phyloP scores from a whole-genome alignment of 2,329 filamentous ascomycete genomes.

The Ceratocystiopsis brevicomis region DNA sequence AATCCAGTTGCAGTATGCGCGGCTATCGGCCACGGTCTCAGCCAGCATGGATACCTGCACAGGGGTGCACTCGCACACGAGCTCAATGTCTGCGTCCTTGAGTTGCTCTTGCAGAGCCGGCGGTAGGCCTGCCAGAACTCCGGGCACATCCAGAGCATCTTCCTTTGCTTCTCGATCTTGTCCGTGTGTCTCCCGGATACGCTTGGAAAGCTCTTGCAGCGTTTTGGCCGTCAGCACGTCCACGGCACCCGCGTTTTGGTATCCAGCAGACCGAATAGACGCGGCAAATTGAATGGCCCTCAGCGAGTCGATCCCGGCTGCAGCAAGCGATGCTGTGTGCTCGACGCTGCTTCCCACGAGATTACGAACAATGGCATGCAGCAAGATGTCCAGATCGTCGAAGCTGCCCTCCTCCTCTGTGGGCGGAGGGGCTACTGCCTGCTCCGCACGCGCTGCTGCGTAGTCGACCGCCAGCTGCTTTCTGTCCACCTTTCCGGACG shows the following conservation, averaged over 20 bases:
- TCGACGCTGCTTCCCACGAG: conserved; percentile 13
- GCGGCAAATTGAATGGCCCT: conserved; percentile 37
- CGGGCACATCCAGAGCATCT: too few relatives aligned
- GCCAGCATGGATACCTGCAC: conserved; percentile 65
- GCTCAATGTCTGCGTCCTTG: background rate
- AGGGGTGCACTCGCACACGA: conserved; percentile 38
- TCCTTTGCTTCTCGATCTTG: background rate
- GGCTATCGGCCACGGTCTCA: conserved; percentile 42
- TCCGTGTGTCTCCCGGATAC: too few relatives aligned
- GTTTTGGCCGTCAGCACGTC: conserved; percentile 40
- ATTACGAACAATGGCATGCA: conserved; percentile 16
- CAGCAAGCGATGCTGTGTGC: conserved; percentile 14
- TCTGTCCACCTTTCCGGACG: conserved; percentile 71
- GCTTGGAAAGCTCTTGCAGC: conserved; percentile 12
- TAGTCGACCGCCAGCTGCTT: conserved; percentile 42
- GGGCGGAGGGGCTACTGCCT: conserved; percentile 1
- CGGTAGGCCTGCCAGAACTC: too few relatives aligned
- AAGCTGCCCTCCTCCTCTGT: conserved; percentile 3
- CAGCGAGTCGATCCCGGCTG: conserved; percentile 23
- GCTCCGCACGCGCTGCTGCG: conserved; percentile 1
- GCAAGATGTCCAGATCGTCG: conserved; percentile 16
- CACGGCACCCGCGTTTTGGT: conserved; percentile 31
- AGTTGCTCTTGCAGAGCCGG: conserved; percentile 2
- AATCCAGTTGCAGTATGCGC: conserved; percentile 62
- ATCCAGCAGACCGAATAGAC: conserved; percentile 35